Evolutionary conservation across 768 basidiomycete genomes (phyloP), one percentile per base, ranked within the genome.

Genomic region (Podaxis sp.): DNA sequence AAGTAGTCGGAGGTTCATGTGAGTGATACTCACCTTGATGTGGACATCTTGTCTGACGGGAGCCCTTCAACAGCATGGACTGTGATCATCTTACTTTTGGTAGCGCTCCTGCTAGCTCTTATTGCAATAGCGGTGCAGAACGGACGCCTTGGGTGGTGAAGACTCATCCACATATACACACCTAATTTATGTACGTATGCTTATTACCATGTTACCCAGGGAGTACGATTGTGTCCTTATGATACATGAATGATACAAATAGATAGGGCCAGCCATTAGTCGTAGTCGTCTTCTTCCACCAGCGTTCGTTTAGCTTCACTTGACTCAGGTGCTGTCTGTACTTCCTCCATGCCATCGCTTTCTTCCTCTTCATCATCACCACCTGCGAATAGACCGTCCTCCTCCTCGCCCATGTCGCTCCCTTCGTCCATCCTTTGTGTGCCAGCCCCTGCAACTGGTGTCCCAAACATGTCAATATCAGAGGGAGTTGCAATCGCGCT

Each of bases 251-350:
- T 40, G 60, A 30, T 65, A 64, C 50, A 50, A 53, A 41, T 15
- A 46, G 30, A 41, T 64, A 22, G 24, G 58, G 22, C 17, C 58
- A 38, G 13, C 11, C 30, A 41, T 72, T 77, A 91, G 71, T 93
- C 91, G 65, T 94, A 94, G 69, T 94, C 92, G 65, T 94, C 91
- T 68, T 93, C 92, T 71, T 94, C 92, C 2, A 92, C 87, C 53
- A 93, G 75, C 73, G 93, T 92, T 44, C 92, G 81, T 71, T 91
- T 92, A 55, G 86, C 78, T 24, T 89, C 91, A 63, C 87, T 75
- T n/a, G 82, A 78, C 6, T 76, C 77, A 46, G 79, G 66, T 46
- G 76, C 69, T 2, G 86, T 82, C 67, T 87, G 84, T 3, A 90
- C 85, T 64, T 92, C 90, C 66, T 91, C 90, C 90, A 92, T 92